Evolutionary conservation across 345 rosid genomes (phyloP), one percentile per base, ranked within the genome.

Genomic region (Zanthoxylum bungeanum): DNA sequence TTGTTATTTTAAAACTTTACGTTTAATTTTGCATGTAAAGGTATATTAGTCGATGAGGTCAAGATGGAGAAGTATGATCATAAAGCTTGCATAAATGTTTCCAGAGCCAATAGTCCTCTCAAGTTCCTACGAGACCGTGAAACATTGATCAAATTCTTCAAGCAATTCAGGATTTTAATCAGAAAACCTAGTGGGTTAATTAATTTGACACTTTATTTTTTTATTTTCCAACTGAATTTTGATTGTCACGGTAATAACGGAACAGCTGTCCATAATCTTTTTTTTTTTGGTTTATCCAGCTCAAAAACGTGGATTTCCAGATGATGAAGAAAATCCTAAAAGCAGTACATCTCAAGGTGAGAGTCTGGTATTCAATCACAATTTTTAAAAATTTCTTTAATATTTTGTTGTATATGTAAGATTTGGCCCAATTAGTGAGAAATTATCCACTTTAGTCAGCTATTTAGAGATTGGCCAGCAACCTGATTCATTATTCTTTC

Each of bases 311-410:
- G 25, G 16, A 17, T 1, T 19, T 39, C 4, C 5, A 65, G 36
- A 9, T 2, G 70, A 66, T 50, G 70, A 66, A 21, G 70, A 66
- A 49, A 66, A 66, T 66, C 42, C 46, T n/a, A 30, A 31, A 66
- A 36, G 37, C 24, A 25, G 34, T 55, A 5, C 0, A 27, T 44
- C 68, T 42, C 36, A 64, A 44, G 53, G 68, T 44, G 44, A 64
- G n/a, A 61, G 10, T 39, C 66, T n/a, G n/a, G n/a, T n/a, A n/a
- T n/a, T n/a, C n/a, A n/a, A n/a, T n/a, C n/a, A n/a, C n/a, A n/a
- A n/a, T n/a, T n/a, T n/a, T n/a, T n/a, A n/a, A n/a, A n/a, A n/a
- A n/a, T n/a, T n/a, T n/a, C n/a, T n/a, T n/a, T n/a, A n/a, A n/a
- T n/a, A n/a, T n/a, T n/a, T n/a, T n/a, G n/a, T n/a, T n/a, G n/a